Percentiles rank a stretch among this genome's conserved stretches.
These are phyloP conservation scores for Solioccasus polychromus DNA, from an alignment of 768 basidiomycete genomes.

Conservation along the genomic window DNA sequence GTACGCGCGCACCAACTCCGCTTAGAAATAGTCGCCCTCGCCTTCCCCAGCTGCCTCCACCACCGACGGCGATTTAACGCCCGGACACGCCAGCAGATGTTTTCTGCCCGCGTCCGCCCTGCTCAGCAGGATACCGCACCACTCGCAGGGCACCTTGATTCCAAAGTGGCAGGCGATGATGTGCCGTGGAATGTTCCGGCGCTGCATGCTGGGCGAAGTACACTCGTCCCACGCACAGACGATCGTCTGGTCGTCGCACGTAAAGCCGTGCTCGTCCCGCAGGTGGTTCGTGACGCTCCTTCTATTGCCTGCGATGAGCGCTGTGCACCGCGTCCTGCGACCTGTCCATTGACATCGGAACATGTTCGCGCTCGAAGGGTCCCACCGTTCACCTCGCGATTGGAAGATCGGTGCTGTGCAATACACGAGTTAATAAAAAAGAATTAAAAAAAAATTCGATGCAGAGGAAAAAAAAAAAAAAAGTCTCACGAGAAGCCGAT, in stretches of 20 bases:
- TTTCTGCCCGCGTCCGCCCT: slow-evolving; percentile 26
- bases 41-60: background rate
- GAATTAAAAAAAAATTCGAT: no score
- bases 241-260: slow-evolving; percentile 12
- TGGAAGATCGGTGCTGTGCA: slow-evolving; percentile 7
- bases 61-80: background rate
- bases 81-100: slow-evolving; percentile 14
- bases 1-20: slow-evolving; percentile 13
- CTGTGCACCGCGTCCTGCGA: slow-evolving; percentile 10
- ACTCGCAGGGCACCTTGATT: slow-evolving; percentile 18
- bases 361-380: background rate
- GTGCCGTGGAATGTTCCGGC: slow-evolving; percentile 26
- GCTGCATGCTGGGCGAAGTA: slow-evolving; percentile 15
- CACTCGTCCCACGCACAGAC: slow-evolving; percentile 20
- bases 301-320: slow-evolving; percentile 16
- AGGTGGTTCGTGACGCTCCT: slow-evolving; percentile 20
- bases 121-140: slow-evolving; percentile 17
- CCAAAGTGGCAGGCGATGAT: slow-evolving; percentile 24
- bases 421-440: slow-evolving; percentile 5
- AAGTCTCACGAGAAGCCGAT: slow-evolving; percentile 10
- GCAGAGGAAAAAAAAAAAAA: background rate
- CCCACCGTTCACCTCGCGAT: slow-evolving; percentile 12
- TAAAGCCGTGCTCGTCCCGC: slow-evolving; percentile 18
- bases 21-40: slow-evolving; percentile 3
- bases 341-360: slow-evolving; percentile 23